Evolutionary conservation across 2,329 filamentous ascomycete species (phyloP), one percentile per base, ranked within the genome.

Genomic region (Achaetomium macrosporum): DNA sequence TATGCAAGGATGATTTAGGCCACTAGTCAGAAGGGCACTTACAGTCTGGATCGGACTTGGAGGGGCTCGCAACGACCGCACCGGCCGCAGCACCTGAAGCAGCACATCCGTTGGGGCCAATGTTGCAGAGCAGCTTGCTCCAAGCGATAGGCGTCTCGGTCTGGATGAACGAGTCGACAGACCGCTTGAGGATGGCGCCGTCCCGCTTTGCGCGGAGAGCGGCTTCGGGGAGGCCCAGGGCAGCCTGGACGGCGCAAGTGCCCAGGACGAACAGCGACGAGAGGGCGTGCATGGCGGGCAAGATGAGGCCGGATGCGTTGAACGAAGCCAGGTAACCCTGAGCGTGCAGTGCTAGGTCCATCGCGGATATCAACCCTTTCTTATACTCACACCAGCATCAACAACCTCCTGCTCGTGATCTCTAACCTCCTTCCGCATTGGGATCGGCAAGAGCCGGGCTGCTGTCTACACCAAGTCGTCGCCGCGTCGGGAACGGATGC

Each of bases 51-150:
- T 77, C 69, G 15, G 59, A 58, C 35, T 69, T 77, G 56, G 75
- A 78, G 4, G 82, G 82, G 40, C 75, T 77, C 15, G 82, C 82
- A 61, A 84, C 69, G 15, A 84, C 77, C 33, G 77, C 63, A 3
- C 81, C 81, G 1, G 74, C 63, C 33, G 63, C 66, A 5, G 74
- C 78, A 2, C 75, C 76, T 10, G 65, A 54, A 15, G 73, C 72
- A 57, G 76, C 68, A 58, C 76, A 77, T 25, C 81, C 81, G 50
- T 66, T 66, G 10, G 77, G 65, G 3, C 82, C 81, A 57, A 84
- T 82, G 62, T 84, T 84, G 68, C 77, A 81, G 36, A 83, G 65
- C 25, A 84, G 68, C 53, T 76, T 71, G 10, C 69, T 64, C 29
- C 81, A 62, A 2, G 81, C 77, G 59, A 80, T 71, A 8, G 76